Conservation (phyloP, 352 stramenopile genomes). For the Phytopythium boreale region DNA sequence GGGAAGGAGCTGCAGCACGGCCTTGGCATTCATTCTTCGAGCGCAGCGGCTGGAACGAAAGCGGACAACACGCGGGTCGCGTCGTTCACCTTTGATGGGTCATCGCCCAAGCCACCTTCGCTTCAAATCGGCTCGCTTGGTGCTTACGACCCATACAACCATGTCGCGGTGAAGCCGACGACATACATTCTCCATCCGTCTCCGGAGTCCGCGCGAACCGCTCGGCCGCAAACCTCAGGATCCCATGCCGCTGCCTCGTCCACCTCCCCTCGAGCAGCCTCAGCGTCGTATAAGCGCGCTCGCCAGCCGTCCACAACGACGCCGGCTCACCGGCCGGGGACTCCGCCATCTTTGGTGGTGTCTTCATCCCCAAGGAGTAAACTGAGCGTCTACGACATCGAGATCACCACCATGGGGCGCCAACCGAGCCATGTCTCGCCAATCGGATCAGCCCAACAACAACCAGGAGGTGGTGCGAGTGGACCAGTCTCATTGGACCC, state of each 20-base stretch:
- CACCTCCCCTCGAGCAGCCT: conserved; percentile 1
- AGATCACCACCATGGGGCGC: neutral
- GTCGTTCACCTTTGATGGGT: neutral
- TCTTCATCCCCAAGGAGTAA: conserved; percentile 1
- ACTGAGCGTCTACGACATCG: neutral
- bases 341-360: neutral
- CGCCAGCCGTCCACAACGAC: neutral
- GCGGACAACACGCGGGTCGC: neutral
- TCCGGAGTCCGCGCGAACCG: neutral
- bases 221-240: neutral
- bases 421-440: neutral
- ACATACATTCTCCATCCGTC: neutral
- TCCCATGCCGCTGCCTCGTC: neutral
- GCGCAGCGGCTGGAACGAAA: neutral
- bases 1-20: neutral
- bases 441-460: neutral
- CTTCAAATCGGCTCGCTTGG: conserved; percentile 4
- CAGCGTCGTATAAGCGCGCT: conserved; percentile 4
- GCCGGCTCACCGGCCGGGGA: neutral
- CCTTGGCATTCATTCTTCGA: neutral
- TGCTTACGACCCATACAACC: neutral
- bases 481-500: neutral
- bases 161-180: conserved; percentile 6
- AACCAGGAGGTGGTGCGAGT: neutral
- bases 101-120: neutral